These are phyloP conservation scores for Aureobasidium sp. DNA, from an alignment of 2,329 filamentous ascomycete genomes.

Conservation along the genomic window DNA sequence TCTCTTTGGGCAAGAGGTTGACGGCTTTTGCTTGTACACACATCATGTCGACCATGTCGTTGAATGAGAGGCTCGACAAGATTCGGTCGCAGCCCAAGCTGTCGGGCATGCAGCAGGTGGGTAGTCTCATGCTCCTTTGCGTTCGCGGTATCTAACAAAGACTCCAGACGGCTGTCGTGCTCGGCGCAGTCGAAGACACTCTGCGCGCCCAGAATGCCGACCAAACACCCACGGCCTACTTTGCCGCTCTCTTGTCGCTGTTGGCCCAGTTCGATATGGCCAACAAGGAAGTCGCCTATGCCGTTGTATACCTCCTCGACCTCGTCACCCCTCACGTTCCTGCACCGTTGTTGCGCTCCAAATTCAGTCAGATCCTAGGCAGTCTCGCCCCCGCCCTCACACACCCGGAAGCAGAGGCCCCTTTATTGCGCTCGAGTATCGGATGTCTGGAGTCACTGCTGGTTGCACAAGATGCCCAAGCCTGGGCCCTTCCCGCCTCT, in stretches of 20 bases:
- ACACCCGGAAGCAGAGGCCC: conserved; percentile 74
- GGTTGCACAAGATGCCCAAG: conserved; percentile 74
- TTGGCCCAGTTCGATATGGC: conserved; percentile 70
- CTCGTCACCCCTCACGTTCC: conserved; percentile 80
- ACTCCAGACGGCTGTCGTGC: conserved; percentile 68
- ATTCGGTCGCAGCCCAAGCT: conserved; percentile 88
- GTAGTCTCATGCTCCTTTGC: background rate
- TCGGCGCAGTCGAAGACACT: conserved; percentile 87
- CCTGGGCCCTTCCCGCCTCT: conserved; percentile 79
- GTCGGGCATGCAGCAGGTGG: conserved; percentile 77
- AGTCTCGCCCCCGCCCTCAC: conserved; percentile 79
- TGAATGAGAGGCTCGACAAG: conserved; percentile 92
- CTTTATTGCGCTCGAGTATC: conserved; percentile 78
- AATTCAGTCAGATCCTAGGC: conserved; percentile 89
- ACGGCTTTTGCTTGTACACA: background rate
- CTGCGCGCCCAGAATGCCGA: conserved; percentile 81
- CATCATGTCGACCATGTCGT: conserved; percentile 39
- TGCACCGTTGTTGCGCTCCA: conserved; percentile 78
- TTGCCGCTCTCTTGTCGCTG: conserved; percentile 86
- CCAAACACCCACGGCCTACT: conserved; percentile 82
- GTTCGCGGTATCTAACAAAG: background rate
- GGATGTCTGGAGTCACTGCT: conserved; percentile 91
- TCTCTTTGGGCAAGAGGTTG: background rate
- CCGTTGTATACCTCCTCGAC: conserved; percentile 93
- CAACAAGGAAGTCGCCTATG: conserved; percentile 75